Base-by-base conservation (phyloP, 257 asterid species). In the Solanum ahanhuiri region DNA sequence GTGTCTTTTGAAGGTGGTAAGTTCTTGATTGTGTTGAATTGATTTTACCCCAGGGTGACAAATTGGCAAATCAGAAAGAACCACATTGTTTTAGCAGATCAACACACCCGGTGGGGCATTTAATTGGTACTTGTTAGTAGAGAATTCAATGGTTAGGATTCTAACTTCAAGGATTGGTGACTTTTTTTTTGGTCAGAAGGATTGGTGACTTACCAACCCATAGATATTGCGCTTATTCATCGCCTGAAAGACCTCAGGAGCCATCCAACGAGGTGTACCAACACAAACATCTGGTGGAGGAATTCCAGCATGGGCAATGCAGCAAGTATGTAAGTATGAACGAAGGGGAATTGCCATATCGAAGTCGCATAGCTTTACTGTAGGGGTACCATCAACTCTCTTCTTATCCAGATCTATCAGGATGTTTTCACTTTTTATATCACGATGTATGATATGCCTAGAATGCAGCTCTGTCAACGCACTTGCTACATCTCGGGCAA, bases 201-300 rank as follows among this genome's bases (percentile, higher is more conserved):
- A 75, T 30, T 39, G 63, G 15, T 12, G 63, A 76, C 51, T 39
- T 83, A 93, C 95, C 94, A 93, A 89, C 30, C 95, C 95, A 89
- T 93, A 93, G 60, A 88, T 14, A 58, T 54, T 87, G 57, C 64
- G 86, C 73, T 87, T 85, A 69, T 88, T 88, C 92, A 90, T 89
- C 31, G 94, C 88, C 39, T 67, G 88, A 31, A 91, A 88, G 85
- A 91, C 93, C 89, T 96, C 99, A 69, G 99, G 98, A 84, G 99
- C 98, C 98, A 97, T 97, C 99, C 99, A 97, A 69, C 98, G 91
- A 66, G 98, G 98, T 57, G 99, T 97, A 86, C 99, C 99, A 86
- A 95, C 99, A 89, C 98, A 95, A 67, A 91, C 86, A 91, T 94
- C 90, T 54, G 98, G 98, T 41, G 95, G 93, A 89, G 98, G 98